Percentiles rank a stretch among this genome's conserved stretches.
Evolutionary conservation across 345 rosid species (phyloP).

Genomic region (Murraya koenigii): DNA sequence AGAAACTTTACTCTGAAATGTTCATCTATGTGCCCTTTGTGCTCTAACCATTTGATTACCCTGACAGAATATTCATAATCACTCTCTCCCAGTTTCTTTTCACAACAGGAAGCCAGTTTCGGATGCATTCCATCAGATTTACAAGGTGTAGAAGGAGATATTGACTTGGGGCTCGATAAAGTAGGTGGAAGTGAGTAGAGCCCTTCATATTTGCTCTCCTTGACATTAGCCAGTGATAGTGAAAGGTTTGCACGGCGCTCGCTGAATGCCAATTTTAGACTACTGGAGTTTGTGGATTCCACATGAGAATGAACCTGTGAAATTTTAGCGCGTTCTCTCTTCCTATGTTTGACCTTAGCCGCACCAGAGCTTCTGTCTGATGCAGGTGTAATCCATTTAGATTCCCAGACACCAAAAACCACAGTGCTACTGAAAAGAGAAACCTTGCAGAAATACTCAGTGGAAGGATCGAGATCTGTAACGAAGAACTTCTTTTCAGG

Average conservation of each 20-base stretch:
- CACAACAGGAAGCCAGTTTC: slow-evolving; percentile 17
- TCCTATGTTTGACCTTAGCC: background rate
- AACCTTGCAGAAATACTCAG: slow-evolving; percentile 41
- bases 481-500: slow-evolving; percentile 38
- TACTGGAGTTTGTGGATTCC: slow-evolving; percentile 27
- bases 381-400: slow-evolving; percentile 38
- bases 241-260: slow-evolving; percentile 11
- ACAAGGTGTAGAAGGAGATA: slow-evolving; percentile 46
- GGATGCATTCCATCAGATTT: slow-evolving; percentile 28
- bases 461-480: slow-evolving; percentile 32
- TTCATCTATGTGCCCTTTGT: slow-evolving; percentile 40
- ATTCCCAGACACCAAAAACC: slow-evolving; percentile 39
- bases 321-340: slow-evolving; percentile 4
- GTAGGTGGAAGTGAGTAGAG: slow-evolving; percentile 3
- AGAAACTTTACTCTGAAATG: slow-evolving; percentile 57
- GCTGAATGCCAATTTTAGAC: slow-evolving; percentile 9
- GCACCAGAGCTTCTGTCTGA: slow-evolving; percentile 13
- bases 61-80: slow-evolving; percentile 44
- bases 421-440: slow-evolving; percentile 29
- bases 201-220: slow-evolving; percentile 20
- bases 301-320: slow-evolving; percentile 19
- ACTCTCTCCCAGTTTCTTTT: slow-evolving; percentile 40
- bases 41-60: slow-evolving; percentile 50
- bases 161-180: slow-evolving; percentile 11
- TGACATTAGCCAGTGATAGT: slow-evolving; percentile 1